phyloP scores from a whole-genome alignment of 306 rosid species.

The Cajanus cajan region DNA sequence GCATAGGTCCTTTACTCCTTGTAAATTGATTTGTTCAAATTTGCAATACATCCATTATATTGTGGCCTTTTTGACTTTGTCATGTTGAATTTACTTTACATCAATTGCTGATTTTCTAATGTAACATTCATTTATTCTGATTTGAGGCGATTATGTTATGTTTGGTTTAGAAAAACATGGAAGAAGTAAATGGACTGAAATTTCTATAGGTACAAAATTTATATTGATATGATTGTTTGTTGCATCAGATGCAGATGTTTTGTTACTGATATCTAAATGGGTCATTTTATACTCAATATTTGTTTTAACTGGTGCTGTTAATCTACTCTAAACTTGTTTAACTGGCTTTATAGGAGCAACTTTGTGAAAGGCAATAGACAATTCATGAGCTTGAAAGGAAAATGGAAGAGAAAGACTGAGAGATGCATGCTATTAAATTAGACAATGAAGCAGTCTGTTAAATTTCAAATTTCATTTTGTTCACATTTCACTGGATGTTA shows the following conservation, averaged over 20 bases:
- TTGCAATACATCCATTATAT: not conserved
- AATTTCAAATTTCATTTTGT: constrained; percentile 11
- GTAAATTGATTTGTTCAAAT: constrained; percentile 22
- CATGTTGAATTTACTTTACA: not conserved
- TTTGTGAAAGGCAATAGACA: constrained; percentile 67
- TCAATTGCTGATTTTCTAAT: constrained; percentile 1
- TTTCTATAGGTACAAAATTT: too few species aligned
- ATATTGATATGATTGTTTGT: not conserved
- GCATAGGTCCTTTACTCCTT: constrained; percentile 1
- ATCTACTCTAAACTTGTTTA: constrained; percentile 32
- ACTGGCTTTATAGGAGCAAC: constrained; percentile 69
- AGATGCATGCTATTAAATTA: constrained; percentile 73
- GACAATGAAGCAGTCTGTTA: constrained; percentile 91
- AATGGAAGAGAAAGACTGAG: constrained; percentile 88
- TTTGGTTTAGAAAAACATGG: not conserved
- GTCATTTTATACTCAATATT: not conserved
- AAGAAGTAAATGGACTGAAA: not conserved
- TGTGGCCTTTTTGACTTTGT: not conserved
- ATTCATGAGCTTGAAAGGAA: constrained; percentile 79
- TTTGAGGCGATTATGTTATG: not conserved
- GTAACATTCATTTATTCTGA: not conserved
- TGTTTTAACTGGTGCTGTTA: constrained; percentile 12
- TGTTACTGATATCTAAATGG: not conserved
- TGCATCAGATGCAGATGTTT: not conserved
- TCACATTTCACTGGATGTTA: not conserved